Percentiles rank a stretch among this genome's conserved stretches.
These are phyloP conservation scores for Naganishia sp. DNA, from an alignment of 1,284 basidiomycete species.

Conservation along the genomic window DNA sequence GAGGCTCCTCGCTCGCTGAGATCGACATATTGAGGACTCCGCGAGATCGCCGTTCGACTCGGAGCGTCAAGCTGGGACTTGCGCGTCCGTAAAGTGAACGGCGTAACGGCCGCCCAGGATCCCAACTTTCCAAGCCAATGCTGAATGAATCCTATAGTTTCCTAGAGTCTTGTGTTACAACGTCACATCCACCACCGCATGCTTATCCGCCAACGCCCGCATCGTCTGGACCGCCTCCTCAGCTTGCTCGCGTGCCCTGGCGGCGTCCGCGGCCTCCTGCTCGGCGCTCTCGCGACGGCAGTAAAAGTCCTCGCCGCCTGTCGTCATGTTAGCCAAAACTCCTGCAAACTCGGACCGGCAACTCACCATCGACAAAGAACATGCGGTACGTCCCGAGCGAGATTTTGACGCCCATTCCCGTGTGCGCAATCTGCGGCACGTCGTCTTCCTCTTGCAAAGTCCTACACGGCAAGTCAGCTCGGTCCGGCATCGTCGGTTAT, in stretches of 20 bases:
- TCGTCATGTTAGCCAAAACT: neutral
- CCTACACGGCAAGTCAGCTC: slow-evolving; percentile 1
- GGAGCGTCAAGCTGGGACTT: too few species aligned
- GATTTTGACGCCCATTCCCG: slow-evolving; percentile 65
- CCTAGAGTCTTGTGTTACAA: neutral
- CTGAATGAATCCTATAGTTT: neutral
- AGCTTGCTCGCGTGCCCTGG: slow-evolving; percentile 35
- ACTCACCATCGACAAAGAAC: slow-evolving; percentile 64
- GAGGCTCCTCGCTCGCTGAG: too few species aligned
- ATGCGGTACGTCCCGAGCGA: slow-evolving; percentile 69
- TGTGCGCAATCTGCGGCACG: slow-evolving; percentile 35
- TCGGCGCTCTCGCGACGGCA: slow-evolving; percentile 36
- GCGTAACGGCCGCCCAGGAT: too few species aligned
- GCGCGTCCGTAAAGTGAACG: too few species aligned
- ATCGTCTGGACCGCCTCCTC: slow-evolving; percentile 31
- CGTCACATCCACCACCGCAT: slow-evolving; percentile 18
- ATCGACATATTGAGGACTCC: too few species aligned
- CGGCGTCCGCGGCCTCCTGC: slow-evolving; percentile 29
- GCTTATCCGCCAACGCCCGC: slow-evolving; percentile 20
- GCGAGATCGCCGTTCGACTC: too few species aligned
- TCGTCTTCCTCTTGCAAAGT: slow-evolving; percentile 25
- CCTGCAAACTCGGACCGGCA: slow-evolving; percentile 33
- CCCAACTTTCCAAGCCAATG: too few species aligned
- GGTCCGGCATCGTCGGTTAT: neutral
- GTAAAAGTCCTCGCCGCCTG: slow-evolving; percentile 50